Evolutionary conservation across 2,329 filamentous ascomycete species (phyloP).

Genomic region (Davidsoniella neocaledoniae): DNA sequence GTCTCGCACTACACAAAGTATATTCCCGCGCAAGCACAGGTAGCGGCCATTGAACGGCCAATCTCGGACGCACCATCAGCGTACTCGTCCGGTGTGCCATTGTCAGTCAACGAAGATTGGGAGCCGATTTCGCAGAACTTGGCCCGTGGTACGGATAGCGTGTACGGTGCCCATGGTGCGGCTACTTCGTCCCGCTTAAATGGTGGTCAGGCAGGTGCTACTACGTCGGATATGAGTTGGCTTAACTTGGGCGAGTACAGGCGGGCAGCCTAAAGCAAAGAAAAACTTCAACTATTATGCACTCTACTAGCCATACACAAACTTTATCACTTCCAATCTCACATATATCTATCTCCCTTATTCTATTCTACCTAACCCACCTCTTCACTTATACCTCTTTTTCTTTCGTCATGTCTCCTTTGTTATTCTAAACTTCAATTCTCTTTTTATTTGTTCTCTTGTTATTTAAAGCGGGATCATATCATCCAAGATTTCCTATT

Average conservation of each 20-base stretch:
- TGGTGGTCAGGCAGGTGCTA: constrained; percentile 24
- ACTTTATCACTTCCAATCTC: too few species aligned
- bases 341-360: too few species aligned
- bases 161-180: constrained; percentile 19
- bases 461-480: too few species aligned
- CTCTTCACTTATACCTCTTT: too few species aligned
- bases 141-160: constrained; percentile 33
- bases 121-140: constrained; percentile 28
- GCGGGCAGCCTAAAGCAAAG: constrained; percentile 1
- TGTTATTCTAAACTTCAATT: too few species aligned
- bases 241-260: constrained; percentile 45
- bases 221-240: constrained; percentile 61
- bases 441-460: too few species aligned
- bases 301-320: too few species aligned
- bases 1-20: constrained; percentile 41
- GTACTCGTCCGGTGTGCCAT: constrained; percentile 49
- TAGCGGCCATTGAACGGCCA: constrained; percentile 43
- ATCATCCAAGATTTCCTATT: too few species aligned
- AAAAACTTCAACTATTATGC: too few species aligned
- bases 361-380: too few species aligned
- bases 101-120: constrained; percentile 43
- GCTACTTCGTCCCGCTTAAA: constrained; percentile 16
- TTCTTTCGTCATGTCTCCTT: too few species aligned
- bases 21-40: constrained; percentile 32
- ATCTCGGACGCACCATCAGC: constrained; percentile 34